phyloP scores from a whole-genome alignment of 169 alveolate species.

The Plasmodium yoelii region DNA sequence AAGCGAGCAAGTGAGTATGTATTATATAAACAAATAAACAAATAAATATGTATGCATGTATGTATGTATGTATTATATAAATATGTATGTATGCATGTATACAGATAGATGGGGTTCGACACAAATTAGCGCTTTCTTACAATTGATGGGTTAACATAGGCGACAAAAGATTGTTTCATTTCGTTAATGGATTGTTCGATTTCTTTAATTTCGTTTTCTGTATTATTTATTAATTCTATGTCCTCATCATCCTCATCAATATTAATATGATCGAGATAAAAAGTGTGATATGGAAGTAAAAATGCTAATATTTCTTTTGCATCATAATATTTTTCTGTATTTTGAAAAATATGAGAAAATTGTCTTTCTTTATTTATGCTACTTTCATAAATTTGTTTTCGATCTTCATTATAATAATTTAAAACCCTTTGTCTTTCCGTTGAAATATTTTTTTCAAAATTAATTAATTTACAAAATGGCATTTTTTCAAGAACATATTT shows the following conservation, averaged over 20 bases:
- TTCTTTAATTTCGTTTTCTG: slow-evolving; percentile 18
- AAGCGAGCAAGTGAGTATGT: no score
- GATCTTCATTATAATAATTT: slow-evolving; percentile 46
- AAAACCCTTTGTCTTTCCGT: slow-evolving; percentile 48
- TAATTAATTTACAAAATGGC: slow-evolving; percentile 43
- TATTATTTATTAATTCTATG: neutral
- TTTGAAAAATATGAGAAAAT: slow-evolving; percentile 48
- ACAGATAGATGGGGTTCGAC: no score
- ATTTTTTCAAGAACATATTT: slow-evolving; percentile 35
- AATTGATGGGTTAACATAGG: slow-evolving; percentile 39
- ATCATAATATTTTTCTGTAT: slow-evolving; percentile 57
- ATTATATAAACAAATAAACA: neutral
- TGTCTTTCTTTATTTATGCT: slow-evolving; percentile 58
- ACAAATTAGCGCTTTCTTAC: neutral
- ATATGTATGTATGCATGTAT: no score
- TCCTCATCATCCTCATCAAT: slow-evolving; percentile 26
- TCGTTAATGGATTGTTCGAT: slow-evolving; percentile 22
- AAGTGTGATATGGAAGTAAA: slow-evolving; percentile 60
- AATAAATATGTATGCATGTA: no score
- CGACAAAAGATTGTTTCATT: slow-evolving; percentile 32
- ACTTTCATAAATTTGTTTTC: slow-evolving; percentile 46
- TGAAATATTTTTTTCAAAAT: slow-evolving; percentile 61
- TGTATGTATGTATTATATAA: no score
- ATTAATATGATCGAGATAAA: slow-evolving; percentile 41
- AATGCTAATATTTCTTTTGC: slow-evolving; percentile 61